These are phyloP conservation scores for Cymbomonas tetramitiformis DNA, from an alignment of 139 green algal genomes.

Conservation along the genomic window DNA sequence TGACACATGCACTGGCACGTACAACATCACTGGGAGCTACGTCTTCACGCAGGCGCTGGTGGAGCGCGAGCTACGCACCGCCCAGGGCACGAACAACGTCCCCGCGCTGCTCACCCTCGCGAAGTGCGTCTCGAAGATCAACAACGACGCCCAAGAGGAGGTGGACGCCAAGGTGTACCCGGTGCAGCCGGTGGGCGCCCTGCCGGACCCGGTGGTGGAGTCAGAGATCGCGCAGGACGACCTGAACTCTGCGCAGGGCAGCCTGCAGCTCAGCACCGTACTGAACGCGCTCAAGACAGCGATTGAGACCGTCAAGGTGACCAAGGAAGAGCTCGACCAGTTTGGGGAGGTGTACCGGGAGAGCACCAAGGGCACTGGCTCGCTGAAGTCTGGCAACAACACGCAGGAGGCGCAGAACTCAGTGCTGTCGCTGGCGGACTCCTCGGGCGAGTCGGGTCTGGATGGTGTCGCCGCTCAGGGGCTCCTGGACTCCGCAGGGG, in stretches of 20 bases:
- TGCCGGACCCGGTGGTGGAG: not conserved
- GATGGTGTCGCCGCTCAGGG: not conserved
- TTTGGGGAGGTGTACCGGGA: slow-evolving; percentile 12
- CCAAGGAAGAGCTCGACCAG: slow-evolving; percentile 10
- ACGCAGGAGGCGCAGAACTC: not conserved
- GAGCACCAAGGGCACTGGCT: not conserved
- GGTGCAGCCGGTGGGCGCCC: not conserved
- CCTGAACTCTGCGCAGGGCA: not conserved
- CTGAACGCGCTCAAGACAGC: slow-evolving; percentile 3
- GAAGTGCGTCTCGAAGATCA: not conserved
- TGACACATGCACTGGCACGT: not conserved
- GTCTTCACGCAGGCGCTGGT: not conserved
- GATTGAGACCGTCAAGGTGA: slow-evolving; percentile 4
- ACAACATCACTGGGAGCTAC: slow-evolving; percentile 7
- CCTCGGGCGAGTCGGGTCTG: not conserved
- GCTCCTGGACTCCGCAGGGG: slow-evolving; percentile 13
- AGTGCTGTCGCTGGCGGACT: not conserved
- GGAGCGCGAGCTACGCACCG: not conserved
- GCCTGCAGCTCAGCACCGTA: not conserved
- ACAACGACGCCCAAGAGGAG: not conserved
- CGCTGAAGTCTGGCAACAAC: slow-evolving; percentile 5
- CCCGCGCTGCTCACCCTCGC: slow-evolving; percentile 4
- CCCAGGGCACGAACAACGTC: slow-evolving; percentile 8
- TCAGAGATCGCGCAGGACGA: not conserved
- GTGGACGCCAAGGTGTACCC: not conserved